Conservation (phyloP, 768 basidiomycete genomes). For the Phaeotremella skinneri region DNA sequence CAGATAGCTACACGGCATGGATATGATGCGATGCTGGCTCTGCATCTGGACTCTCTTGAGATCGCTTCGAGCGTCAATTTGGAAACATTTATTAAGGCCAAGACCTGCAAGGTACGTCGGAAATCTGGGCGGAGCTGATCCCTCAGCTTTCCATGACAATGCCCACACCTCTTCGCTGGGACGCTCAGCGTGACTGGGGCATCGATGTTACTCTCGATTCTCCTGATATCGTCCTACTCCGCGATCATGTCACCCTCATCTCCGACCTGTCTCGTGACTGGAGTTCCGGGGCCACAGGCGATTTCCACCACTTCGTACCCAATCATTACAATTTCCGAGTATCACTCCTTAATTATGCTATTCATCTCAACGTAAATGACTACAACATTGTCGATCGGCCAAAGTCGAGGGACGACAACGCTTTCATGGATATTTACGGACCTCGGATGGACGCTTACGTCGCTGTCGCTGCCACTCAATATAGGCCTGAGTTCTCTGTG, state of each 20-base stretch:
- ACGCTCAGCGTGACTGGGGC: slow-evolving; percentile 73
- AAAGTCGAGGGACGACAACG: slow-evolving; percentile 76
- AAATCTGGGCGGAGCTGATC: slow-evolving; percentile 5
- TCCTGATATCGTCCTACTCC: slow-evolving; percentile 72
- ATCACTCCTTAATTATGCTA: slow-evolving; percentile 68
- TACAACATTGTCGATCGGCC: slow-evolving; percentile 96
- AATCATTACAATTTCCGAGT: slow-evolving; percentile 71
- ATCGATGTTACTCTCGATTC: slow-evolving; percentile 69
- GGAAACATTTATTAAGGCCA: slow-evolving; percentile 70
- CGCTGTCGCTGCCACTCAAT: slow-evolving; percentile 68
- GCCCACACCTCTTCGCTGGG: slow-evolving; percentile 79
- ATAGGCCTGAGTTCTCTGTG: slow-evolving; percentile 66
- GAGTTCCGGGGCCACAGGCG: slow-evolving; percentile 69
- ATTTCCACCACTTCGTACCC: slow-evolving; percentile 80
- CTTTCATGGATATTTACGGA: slow-evolving; percentile 69
- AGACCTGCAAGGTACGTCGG: slow-evolving; percentile 68
- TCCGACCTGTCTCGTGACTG: slow-evolving; percentile 91
- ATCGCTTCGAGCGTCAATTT: slow-evolving; percentile 86
- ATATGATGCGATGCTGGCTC: slow-evolving; percentile 73
- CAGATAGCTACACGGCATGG: slow-evolving; percentile 72
- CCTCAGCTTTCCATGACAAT: slow-evolving; percentile 52
- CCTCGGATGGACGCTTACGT: slow-evolving; percentile 58
- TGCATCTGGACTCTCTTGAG: slow-evolving; percentile 74
- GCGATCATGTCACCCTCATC: slow-evolving; percentile 93
- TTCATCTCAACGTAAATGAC: slow-evolving; percentile 86